Evolutionary conservation across 371 early-diverging fungal species (phyloP), one percentile per base, ranked within the genome.

Genomic region (Mucor piriformis): DNA sequence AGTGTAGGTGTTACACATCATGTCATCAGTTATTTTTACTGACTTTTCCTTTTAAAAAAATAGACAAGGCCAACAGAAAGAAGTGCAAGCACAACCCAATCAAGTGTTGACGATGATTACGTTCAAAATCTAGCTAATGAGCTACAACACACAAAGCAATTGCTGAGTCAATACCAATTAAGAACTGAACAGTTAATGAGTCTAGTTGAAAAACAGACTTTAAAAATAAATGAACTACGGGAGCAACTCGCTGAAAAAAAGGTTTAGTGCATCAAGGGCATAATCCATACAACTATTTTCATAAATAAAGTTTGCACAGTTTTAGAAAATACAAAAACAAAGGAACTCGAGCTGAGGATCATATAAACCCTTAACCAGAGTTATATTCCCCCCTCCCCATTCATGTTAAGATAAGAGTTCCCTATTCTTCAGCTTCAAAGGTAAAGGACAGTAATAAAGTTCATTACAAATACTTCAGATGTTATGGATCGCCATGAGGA

Each of bases 111-210:
- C 37, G 54, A 43, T 20, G 54, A 64, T 38, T 61, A 69, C 38
- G 64, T 69, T 33, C 64, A 69, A 32, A 60, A 57, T 35, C 29
- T 69, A 5, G 27, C 56, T 12, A 53, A 61, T 27, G 64, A 69
- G 23, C 44, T 69, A 42, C 56, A 64, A 34, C 61, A 69, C 10
- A 64, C 69, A 2, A 64, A 61, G 15, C 58, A 64, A 29, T 16
- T 69, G 23, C 38, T 64, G 23, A 53, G 43, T 13, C 69, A 69
- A 25, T 69, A 69, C 27, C 64, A 64, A 46, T 16, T 57, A 42
- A 24, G 69, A 44, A 69, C 64, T 46, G 64, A 69, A 47, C 64
- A 69, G 23, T 23, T 69, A 3, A 64, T 69, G 69, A 60, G 56
- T 11, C 40, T 69, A 18, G 69, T 69, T 2, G 53, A 57, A n/a